phyloP scores from a whole-genome alignment of 2,329 filamentous ascomycete genomes.

The Beauveria pseudobassiana region DNA sequence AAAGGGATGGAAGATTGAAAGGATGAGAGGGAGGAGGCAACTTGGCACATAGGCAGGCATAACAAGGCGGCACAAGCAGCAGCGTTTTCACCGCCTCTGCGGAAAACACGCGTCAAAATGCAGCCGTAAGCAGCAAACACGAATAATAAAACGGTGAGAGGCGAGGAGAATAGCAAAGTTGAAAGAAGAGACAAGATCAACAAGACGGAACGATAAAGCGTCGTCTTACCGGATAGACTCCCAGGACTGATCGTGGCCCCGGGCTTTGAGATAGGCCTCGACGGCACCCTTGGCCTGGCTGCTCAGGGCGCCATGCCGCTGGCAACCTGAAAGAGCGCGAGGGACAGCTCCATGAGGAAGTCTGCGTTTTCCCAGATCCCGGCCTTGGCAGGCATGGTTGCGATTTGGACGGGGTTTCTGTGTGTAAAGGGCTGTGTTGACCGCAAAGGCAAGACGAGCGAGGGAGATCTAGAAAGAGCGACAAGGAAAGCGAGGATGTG shows the following conservation, averaged over 20 bases:
- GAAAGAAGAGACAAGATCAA: background rate
- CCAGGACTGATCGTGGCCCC: constrained; percentile 32
- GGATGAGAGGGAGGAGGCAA: constrained; percentile 4
- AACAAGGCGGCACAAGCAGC: background rate
- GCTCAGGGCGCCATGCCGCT: constrained; percentile 21
- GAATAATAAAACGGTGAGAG: background rate
- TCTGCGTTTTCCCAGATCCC: constrained; percentile 25
- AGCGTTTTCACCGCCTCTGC: background rate
- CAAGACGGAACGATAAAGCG: background rate
- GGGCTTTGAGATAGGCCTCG: constrained; percentile 24
- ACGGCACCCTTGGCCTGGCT: constrained; percentile 24
- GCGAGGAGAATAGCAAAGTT: background rate
- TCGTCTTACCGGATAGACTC: constrained; percentile 35
- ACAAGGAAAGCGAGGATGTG: constrained; percentile 14
- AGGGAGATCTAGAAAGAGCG: background rate
- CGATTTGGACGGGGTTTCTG: background rate
- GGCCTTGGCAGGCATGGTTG: background rate
- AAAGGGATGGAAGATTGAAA: constrained; percentile 3
- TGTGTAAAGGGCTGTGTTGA: no score
- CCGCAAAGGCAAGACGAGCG: no score
- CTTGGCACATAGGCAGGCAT: background rate
- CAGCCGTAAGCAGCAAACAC: background rate
- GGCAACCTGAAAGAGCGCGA: constrained; percentile 26
- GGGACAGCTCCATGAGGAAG: constrained; percentile 26
- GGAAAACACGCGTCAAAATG: background rate